Evolutionary conservation across 139 green algal species (phyloP).

Genomic region (Klebsormidium nitens): DNA sequence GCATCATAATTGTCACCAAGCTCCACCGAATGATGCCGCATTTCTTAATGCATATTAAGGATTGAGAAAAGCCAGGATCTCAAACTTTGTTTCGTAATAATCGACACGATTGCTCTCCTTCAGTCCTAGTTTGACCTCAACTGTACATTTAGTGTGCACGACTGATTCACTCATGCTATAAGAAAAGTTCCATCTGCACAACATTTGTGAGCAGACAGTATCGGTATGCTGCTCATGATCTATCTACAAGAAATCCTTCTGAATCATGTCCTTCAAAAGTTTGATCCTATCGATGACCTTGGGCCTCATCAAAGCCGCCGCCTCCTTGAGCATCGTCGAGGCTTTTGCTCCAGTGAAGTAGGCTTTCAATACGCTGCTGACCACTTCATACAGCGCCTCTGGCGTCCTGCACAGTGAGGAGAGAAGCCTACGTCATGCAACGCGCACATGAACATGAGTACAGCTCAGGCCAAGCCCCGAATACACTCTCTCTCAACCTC

Average conservation of each 20-base stretch:
- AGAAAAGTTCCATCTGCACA: no score
- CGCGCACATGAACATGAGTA: not conserved
- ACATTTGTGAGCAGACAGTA: no score
- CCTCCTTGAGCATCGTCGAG: constrained; percentile 20
- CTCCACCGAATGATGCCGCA: no score
- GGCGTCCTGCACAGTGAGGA: constrained; percentile 19
- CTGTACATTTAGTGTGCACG: no score
- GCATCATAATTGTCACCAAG: no score
- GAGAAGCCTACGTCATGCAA: not conserved
- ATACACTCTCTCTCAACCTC: not conserved
- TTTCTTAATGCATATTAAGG: no score
- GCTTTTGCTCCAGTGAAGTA: constrained; percentile 2
- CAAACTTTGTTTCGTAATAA: no score
- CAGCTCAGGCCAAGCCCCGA: not conserved
- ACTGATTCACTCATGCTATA: no score
- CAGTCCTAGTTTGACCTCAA: no score
- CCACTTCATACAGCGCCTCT: constrained; percentile 8
- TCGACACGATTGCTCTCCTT: no score
- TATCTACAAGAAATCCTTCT: constrained; percentile 32
- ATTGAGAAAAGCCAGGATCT: no score
- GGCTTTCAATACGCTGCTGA: constrained; percentile 16
- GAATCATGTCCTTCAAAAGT: constrained; percentile 18
- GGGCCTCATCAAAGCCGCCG: constrained; percentile 31
- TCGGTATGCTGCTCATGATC: not conserved
- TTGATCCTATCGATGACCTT: constrained; percentile 23